Evolutionary conservation across 768 basidiomycete genomes (phyloP).

Genomic region (Lepiota venenata): DNA sequence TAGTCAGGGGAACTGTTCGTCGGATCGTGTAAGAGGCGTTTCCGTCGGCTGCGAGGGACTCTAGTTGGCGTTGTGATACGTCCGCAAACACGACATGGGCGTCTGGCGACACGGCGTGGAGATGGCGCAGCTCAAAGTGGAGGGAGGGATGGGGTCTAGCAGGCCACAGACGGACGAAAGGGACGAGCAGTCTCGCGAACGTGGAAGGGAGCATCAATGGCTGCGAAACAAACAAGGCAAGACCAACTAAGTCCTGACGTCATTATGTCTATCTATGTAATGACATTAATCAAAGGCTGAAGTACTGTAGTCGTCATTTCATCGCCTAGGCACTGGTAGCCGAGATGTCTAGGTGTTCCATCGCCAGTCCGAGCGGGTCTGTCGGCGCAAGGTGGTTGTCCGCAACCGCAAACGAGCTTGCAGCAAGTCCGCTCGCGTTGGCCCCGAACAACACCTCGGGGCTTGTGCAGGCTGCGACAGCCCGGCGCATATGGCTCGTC

Average conservation of each 20-base stretch:
- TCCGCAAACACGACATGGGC: slow-evolving; percentile 57
- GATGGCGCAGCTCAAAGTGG: slow-evolving; percentile 57
- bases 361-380: slow-evolving; percentile 61
- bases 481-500: slow-evolving; percentile 91
- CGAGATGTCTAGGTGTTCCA: slow-evolving; percentile 50
- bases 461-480: slow-evolving; percentile 91
- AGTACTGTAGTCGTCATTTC: too few relatives aligned
- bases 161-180: slow-evolving; percentile 29
- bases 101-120: slow-evolving; percentile 50
- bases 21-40: slow-evolving; percentile 27
- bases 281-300: too few relatives aligned
- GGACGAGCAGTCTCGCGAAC: slow-evolving; percentile 45
- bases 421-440: slow-evolving; percentile 28
- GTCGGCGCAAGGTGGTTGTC: slow-evolving; percentile 36
- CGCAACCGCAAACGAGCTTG: slow-evolving; percentile 30
- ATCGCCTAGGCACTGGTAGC: not conserved
- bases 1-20: slow-evolving; percentile 16
- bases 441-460: slow-evolving; percentile 86
- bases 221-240: not conserved
- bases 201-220: slow-evolving; percentile 41
- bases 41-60: slow-evolving; percentile 10
- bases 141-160: slow-evolving; percentile 19
- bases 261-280: slow-evolving; percentile 1
- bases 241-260: slow-evolving; percentile 3
- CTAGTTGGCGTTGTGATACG: slow-evolving; percentile 16